Evolutionary conservation across 2,329 filamentous ascomycete genomes (phyloP), one percentile per base, ranked within the genome.

Genomic region (Penicillium sp.): DNA sequence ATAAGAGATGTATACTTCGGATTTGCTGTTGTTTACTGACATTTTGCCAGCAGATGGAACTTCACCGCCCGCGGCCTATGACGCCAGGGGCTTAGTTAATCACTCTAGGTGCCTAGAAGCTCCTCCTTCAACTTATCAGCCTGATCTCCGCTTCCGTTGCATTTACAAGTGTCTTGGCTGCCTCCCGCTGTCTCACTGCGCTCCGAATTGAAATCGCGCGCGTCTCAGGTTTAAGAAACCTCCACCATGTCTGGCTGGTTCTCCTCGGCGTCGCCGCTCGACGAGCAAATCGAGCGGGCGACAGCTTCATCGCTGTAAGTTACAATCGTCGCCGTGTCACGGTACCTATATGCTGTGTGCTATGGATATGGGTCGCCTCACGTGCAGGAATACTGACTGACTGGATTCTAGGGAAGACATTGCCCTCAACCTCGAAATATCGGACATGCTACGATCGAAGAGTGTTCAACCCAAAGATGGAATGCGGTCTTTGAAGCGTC

Each of bases 401-500:
- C 56, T 38, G 34, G 43, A 21, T 52, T 50, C 4, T 67, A 95
- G 91, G 64, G 92, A 99, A 77, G 93, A 99, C 71, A 97, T 99
- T 73, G 89, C 94, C 39, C 85, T 97, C 65, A 97, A 97, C 73
- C 87, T 99, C 69, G 94, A 99, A 77, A 97, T 99, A 67, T 97
- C 93, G 74, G 94, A 99, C 79, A 82, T 96, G 66, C 97, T 99
- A 75, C 86, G 94, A 67, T 97, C 92, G 69, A 97, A 97, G 80
- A 96, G 92, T 16, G 93, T 99, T 47, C 92, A 92, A 74, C 93
- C 94, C 50, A 97, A 93, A 76, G 94, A 99, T 76, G 94, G 94
- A 59, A 99, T 99, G 94, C 90, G 92, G 73, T 93, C 91, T 42
- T 80, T 99, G 68, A 97, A 97, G 79, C 86, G 86, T 71, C 88